Evolutionary conservation across 345 rosid genomes (phyloP), one percentile per base, ranked within the genome.

Genomic region (Hibiscus mutabilis): DNA sequence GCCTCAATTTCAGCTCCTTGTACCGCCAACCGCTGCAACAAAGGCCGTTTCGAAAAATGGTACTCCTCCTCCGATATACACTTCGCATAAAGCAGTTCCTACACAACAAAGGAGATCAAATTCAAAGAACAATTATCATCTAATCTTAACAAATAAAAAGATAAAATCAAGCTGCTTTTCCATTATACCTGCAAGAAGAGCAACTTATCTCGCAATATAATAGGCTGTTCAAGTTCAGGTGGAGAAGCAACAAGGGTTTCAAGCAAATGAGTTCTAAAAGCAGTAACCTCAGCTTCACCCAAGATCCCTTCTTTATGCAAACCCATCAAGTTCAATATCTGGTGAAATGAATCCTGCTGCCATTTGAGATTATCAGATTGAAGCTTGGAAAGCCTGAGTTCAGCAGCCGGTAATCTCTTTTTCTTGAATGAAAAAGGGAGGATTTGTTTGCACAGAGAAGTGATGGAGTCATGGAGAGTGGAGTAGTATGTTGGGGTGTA

Each of bases 331-430:
- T 90, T 88, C 76, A 88, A 73, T 71, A 90, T 90, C 78, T 86
- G 92, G 76, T 86, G 91, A 82, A 77, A 90, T 2, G 91, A 90
- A 60, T 90, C 89, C 62, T 90, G 96, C 83, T 88, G 96, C 92
- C 96, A 90, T 78, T 86, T 90, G 35, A 90, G 81, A 79, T 86
- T 90, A 56, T 90, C 89, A n/a, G 89, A 86, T 44, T 90, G 96
- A 31, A 83, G 73, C 85, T 83, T 86, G 3, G 85, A 79, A 12
- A 85, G 83, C 76, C 76, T 79, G 68, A 80, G 88, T 75, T 90
- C 92, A 0, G 88, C 77, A 0, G 87, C 83, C 0, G 86, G 76
- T 25, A 90, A 55, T 46, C 87, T 72, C 52, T 72, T 77, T 58
- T 90, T 90, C 85, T 85, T 88, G 71, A 85, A 82, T 69, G 91